Evolutionary conservation across 768 basidiomycete genomes (phyloP).

Genomic region (Collybia nuda): DNA sequence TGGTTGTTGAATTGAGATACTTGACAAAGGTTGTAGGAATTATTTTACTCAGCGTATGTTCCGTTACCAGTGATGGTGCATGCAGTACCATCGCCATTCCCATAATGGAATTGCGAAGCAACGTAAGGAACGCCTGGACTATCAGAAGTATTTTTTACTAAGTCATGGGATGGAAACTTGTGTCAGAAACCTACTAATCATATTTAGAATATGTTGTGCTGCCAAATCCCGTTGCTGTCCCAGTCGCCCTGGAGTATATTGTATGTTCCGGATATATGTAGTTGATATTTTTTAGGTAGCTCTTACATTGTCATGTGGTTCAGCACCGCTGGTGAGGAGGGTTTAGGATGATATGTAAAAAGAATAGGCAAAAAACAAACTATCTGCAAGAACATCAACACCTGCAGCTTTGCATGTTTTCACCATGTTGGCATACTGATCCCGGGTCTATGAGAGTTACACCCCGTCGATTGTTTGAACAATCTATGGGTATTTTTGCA

Average conservation of each 20-base stretch:
- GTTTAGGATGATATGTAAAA: too few species aligned
- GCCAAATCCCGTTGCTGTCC: too few species aligned
- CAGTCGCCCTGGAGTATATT: too few species aligned
- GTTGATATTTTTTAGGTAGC: neutral
- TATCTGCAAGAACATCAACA: conserved; percentile 50
- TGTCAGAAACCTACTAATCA: too few species aligned
- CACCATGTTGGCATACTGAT: conserved; percentile 37
- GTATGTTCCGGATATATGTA: too few species aligned
- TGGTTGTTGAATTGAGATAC: neutral
- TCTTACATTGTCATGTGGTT: conserved; percentile 25
- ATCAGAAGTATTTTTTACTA: too few species aligned
- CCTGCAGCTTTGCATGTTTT: conserved; percentile 49
- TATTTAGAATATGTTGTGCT: too few species aligned
- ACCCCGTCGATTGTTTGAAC: conserved; percentile 12
- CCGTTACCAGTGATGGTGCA: conserved; percentile 6
- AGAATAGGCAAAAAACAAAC: conserved; percentile 17
- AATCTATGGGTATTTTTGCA: neutral
- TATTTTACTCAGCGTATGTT: neutral
- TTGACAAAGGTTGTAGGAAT: too few species aligned
- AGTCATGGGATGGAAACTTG: too few species aligned
- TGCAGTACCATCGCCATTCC: conserved; percentile 1
- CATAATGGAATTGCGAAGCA: conserved; percentile 11
- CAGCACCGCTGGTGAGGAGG: neutral
- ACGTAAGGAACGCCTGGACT: conserved; percentile 16
- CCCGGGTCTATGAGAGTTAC: conserved; percentile 18